Base-by-base conservation (phyloP, 371 early-diverging fungal species). In the Rhizopus stolonifer region DNA sequence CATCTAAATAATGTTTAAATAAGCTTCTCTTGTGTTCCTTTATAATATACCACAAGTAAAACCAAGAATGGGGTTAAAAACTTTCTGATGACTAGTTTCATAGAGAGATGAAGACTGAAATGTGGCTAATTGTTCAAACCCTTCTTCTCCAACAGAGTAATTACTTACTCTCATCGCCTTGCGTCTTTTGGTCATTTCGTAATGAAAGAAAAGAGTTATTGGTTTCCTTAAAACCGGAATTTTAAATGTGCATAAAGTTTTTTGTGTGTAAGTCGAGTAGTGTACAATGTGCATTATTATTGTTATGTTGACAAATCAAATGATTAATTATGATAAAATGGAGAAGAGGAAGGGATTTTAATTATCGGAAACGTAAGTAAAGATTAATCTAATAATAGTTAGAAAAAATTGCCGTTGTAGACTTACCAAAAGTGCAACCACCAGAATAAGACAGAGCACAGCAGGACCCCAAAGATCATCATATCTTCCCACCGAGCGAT, bases 371-470 rank as follows among this genome's bases (percentile, higher is more conserved):
- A 46, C 72, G 70, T 15, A 75, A 49, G 29, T 76, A 76, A 40
- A 76, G 67, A 44, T 76, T 76, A 51, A 76, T 44, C 67, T 66
- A 55, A 34, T 17, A 26, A n/a, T n/a, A n/a, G n/a, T n/a, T n/a
- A 31, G 24, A 13, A 23, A 39, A 17, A 33, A 4, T 5, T 9
- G 10, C 6, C n/a, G n/a, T n/a, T 5, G 9, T 36, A n/a, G 3
- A 57, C 65, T 54, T 60, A 65, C 64, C 38, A 74, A 49, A 29
- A 74, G 54, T 5, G 74, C 74, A 31, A 79, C 77, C 29, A 95
- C 84, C 54, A 95, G 79, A 26, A 92, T 82, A n/a, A 87, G 67
- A 36, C 95, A 93, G 13, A 96, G 85, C 32, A 94, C 79, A 8
- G 90, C 88, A 33, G 96, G 97, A 13, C 92, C 88, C 69, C 71